A percentile compares a stretch with the other conserved stretches of the same genome.
phyloP scores from a whole-genome alignment of 306 rosid species.

The Lathyrus aphaca region DNA sequence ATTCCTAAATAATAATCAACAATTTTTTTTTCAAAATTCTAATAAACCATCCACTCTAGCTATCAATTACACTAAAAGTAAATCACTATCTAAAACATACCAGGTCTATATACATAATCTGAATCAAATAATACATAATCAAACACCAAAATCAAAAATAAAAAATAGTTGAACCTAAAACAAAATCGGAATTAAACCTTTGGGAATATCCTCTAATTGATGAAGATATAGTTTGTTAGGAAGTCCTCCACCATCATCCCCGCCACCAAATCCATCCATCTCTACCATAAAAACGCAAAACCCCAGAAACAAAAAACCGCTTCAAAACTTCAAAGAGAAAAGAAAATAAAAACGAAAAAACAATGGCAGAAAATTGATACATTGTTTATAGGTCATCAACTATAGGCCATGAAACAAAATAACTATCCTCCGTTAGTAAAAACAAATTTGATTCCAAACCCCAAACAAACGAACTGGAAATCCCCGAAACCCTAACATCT shows the following conservation, averaged over 20 bases:
- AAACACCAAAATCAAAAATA: not conserved
- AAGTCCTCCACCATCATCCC: constrained; percentile 51
- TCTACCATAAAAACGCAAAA: constrained; percentile 43
- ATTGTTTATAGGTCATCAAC: no score
- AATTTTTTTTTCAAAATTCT: not conserved
- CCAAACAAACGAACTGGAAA: constrained; percentile 43
- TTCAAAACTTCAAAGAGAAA: not conserved
- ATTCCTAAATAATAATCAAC: constrained; percentile 6
- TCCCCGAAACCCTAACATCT: not conserved
- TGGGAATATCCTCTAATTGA: constrained; percentile 35
- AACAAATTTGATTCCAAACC: constrained; percentile 54
- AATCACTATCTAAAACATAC: constrained; percentile 29
- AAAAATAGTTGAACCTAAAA: not conserved
- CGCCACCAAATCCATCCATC: constrained; percentile 73
- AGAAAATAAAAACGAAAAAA: not conserved
- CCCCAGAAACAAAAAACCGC: constrained; percentile 33
- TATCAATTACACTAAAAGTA: not conserved
- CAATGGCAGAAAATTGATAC: constrained; percentile 35
- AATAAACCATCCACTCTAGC: constrained; percentile 2
- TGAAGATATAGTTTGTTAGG: constrained; percentile 30
- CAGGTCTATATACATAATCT: constrained; percentile 51
- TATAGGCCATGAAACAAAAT: no score
- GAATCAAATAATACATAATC: not conserved
- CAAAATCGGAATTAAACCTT: constrained; percentile 33
- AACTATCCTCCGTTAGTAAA: no score